phyloP scores from a whole-genome alignment of 306 rosid genomes.

The Abrus pulchellus region DNA sequence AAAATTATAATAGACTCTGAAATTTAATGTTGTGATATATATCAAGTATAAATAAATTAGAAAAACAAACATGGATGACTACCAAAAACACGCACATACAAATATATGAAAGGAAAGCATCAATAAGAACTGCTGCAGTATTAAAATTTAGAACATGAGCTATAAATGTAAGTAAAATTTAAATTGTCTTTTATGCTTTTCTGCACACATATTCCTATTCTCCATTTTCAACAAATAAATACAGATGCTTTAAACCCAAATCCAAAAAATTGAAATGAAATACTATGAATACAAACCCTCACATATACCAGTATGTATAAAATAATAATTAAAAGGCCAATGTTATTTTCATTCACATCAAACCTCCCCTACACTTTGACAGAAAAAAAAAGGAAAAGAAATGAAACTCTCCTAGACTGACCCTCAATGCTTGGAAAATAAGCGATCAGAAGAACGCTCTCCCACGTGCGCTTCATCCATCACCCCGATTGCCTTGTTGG shows the following conservation, averaged over 20 bases:
- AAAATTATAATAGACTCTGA: too few relatives aligned
- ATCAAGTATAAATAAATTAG: too few relatives aligned
- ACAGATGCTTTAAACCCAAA: neutral
- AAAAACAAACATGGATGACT: too few relatives aligned
- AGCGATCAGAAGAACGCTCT: conserved; percentile 53
- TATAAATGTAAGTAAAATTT: neutral
- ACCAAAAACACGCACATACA: too few relatives aligned
- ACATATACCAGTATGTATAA: neutral
- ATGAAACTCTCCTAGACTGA: too few relatives aligned
- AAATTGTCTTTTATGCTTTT: neutral
- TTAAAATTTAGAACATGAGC: too few relatives aligned
- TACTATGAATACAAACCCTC: conserved; percentile 6
- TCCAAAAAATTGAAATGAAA: neutral
- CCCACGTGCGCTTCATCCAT: conserved; percentile 40
- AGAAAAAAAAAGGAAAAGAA: too few relatives aligned
- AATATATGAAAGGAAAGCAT: too few relatives aligned
- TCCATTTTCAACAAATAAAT: neutral
- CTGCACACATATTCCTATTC: neutral
- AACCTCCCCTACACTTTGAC: neutral
- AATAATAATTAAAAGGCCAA: neutral
- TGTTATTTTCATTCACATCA: neutral
- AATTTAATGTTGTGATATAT: too few relatives aligned
- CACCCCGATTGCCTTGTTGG: neutral
- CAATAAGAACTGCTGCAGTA: too few relatives aligned
- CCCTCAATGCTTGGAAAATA: conserved; percentile 35